A percentile compares a stretch with the other conserved stretches of the same genome.
Evolutionary conservation across 73 alveolate genomes (phyloP).

Genomic region (Paramecium bursaria): DNA sequence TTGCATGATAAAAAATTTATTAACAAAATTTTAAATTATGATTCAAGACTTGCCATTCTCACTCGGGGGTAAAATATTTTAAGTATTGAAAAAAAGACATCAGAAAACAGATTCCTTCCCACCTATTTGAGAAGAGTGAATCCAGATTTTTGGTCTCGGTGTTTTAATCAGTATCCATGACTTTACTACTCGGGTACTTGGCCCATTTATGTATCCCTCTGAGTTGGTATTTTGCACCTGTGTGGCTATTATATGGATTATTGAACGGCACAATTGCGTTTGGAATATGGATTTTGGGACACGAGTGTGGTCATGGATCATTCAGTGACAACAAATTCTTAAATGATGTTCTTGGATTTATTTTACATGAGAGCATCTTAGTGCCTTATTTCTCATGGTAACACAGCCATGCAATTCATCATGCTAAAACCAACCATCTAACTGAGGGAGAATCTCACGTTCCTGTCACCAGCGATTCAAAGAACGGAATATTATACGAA

Average conservation of each 20-base stretch:
- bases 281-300: conserved; percentile 71
- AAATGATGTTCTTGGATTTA: conserved; percentile 62
- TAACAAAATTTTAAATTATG: no score
- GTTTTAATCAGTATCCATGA: conserved; percentile 30
- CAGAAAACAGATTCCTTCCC: conserved; percentile 66
- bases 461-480: conserved; percentile 55
- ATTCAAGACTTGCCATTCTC: no score
- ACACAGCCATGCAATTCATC: conserved; percentile 69
- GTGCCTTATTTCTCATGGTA: conserved; percentile 72
- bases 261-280: conserved; percentile 69
- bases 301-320: conserved; percentile 70
- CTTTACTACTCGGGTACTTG: conserved; percentile 46
- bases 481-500: conserved; percentile 53
- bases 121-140: conserved; percentile 57
- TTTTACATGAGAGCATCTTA: conserved; percentile 50
- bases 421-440: conserved; percentile 65
- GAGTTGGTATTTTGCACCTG: conserved; percentile 62
- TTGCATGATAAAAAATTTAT: no score
- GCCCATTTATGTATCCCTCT: conserved; percentile 61
- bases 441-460: conserved; percentile 73
- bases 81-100: no score
- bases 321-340: conserved; percentile 37
- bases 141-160: conserved; percentile 56
- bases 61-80: no score
- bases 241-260: conserved; percentile 66